Conservation (phyloP, 208 protist species). For the Porcisia hertigi region DNA sequence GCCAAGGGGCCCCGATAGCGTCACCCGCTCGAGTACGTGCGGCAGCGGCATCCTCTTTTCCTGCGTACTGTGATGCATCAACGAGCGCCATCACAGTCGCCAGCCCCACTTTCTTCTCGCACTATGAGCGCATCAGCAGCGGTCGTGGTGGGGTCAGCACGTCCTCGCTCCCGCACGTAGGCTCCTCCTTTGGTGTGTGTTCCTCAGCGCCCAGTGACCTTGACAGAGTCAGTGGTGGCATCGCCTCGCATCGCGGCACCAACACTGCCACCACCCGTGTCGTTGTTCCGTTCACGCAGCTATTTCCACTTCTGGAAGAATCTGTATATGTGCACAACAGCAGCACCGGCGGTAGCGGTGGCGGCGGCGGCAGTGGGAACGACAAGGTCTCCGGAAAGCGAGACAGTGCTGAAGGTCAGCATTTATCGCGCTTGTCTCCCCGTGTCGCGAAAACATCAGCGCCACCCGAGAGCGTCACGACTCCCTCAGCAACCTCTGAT, state of each 20-base stretch:
- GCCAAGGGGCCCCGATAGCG: constrained; percentile 6
- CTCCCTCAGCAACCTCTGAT: background rate
- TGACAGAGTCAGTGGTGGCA: background rate
- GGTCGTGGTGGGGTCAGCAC: background rate
- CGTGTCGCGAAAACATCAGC: background rate
- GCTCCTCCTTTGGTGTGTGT: constrained; percentile 1
- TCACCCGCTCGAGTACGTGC: background rate
- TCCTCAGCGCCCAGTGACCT: background rate
- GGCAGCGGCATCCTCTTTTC: constrained; percentile 1
- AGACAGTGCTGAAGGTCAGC: background rate
- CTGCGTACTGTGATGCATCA: background rate
- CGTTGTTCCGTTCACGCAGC: constrained; percentile 13
- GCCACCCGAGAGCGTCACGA: background rate
- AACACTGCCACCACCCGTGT: background rate
- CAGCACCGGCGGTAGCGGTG: background rate
- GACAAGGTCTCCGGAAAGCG: background rate
- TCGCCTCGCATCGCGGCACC: background rate
- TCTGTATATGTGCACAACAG: constrained; percentile 13
- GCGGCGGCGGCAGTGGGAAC: background rate
- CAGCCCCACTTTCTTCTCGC: background rate
- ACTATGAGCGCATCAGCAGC: background rate
- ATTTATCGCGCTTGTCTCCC: background rate
- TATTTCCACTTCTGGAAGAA: constrained; percentile 26
- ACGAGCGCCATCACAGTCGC: background rate
- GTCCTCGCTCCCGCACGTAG: background rate